Base-by-base conservation (phyloP, 352 stramenopile species). In the Albugo laibachii region DNA sequence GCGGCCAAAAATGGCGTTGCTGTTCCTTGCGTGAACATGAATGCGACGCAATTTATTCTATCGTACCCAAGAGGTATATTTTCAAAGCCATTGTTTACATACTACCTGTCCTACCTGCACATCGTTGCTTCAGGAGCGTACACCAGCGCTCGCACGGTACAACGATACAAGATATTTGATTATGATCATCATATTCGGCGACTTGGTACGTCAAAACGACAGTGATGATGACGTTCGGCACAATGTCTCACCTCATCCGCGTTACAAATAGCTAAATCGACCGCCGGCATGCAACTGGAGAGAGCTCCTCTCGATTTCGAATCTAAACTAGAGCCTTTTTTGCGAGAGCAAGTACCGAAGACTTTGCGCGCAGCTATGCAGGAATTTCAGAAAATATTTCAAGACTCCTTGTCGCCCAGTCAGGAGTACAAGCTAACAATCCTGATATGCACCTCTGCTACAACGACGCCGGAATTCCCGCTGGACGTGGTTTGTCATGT, bases 381-480 rank as follows among this genome's bases (percentile, higher is more conserved):
- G 24, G 53, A 66, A 13, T 78, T 89, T 49, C 62, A 75, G 40
- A 20, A 51, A 10, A 54, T 66, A 19, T 71, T 69, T 37, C 24
- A 8, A 8, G 8, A 31, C 8, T 50, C 69, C 21, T 52, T 55
- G 10, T 37, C 71, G 6, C 50, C 65, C 12, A 31, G 63, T 5
- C 63, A 86, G 35, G 76, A 89, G 59, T 89, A 80, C 67, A 89
- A 89, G 57, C 67, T 89, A 51, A 86, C 78, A 38, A 58, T 86
- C 24, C 59, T 89, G 13, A 62, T 89, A 36, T 84, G 73, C 49
- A 48, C 8, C 38, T 8, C 38, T 8, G 16, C 20, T 3, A 43
- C 38, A 19, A 3, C 38, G 3, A 43, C 20, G 38, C 8, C 16
- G 16, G 8, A 43, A 8, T 24, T 24, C 8, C 16, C 54, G 41